Evolutionary conservation across 1,284 basidiomycete genomes (phyloP).

Genomic region (Naganishia liquefaciens): DNA sequence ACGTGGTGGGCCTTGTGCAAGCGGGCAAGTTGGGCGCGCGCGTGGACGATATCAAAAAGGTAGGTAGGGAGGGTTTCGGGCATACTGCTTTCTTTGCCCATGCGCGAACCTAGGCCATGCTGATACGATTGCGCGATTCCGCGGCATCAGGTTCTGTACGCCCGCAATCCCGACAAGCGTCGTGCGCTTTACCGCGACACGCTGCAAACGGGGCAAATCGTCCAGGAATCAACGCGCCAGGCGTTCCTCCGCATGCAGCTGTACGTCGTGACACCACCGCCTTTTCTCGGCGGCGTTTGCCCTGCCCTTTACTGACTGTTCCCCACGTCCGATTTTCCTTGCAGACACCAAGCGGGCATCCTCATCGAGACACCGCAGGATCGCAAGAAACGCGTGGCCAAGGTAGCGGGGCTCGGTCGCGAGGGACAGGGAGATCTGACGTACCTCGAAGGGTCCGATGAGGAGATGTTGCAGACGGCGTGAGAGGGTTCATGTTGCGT

Average conservation of each 20-base stretch:
- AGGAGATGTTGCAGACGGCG: slow-evolving; percentile 22
- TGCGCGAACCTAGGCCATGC: no score
- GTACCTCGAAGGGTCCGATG: slow-evolving; percentile 20
- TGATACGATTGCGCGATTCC: no score
- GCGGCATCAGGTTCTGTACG: slow-evolving; percentile 22
- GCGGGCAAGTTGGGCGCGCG: slow-evolving; percentile 18
- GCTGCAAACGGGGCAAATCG: slow-evolving; percentile 12
- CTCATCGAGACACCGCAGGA: slow-evolving; percentile 16
- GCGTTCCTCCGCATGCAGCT: slow-evolving; percentile 32
- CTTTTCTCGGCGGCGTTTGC: neutral
- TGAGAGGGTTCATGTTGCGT: neutral
- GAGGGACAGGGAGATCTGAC: neutral
- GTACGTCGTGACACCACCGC: slow-evolving; percentile 9
- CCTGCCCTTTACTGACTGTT: neutral
- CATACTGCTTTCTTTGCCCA: no score
- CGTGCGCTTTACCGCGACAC: slow-evolving; percentile 22
- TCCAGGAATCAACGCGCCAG: slow-evolving; percentile 24
- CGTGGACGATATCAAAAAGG: slow-evolving; percentile 31
- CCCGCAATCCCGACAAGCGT: slow-evolving; percentile 20
- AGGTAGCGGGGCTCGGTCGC: neutral
- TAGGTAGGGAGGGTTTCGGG: no score
- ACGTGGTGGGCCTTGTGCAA: slow-evolving; percentile 27
- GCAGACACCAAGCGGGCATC: slow-evolving; percentile 22
- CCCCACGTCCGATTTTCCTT: neutral
- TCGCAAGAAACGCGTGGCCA: slow-evolving; percentile 22